Conservation (phyloP, 2,329 filamentous ascomycete genomes). For the Alternaria postmessia region DNA sequence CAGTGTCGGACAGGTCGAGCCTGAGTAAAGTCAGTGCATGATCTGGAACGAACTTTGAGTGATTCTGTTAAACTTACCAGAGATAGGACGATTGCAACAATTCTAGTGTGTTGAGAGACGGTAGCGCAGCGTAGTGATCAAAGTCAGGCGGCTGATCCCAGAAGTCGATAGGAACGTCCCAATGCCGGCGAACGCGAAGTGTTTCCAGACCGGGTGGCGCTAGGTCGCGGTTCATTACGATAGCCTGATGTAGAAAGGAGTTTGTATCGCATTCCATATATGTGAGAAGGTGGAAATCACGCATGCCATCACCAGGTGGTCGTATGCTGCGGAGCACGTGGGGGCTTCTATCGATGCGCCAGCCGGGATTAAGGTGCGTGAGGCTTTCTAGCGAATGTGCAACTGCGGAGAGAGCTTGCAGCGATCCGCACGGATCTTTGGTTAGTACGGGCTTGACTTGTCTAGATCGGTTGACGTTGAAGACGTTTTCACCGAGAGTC, state of each 20-base stretch:
- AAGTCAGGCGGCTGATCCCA: constrained; percentile 40
- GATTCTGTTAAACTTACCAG: constrained; percentile 4
- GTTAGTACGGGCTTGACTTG: constrained; percentile 27
- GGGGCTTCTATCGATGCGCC: constrained; percentile 20
- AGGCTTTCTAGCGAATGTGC: constrained; percentile 45
- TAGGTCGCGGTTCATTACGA: constrained; percentile 36
- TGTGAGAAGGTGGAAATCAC: constrained; percentile 40
- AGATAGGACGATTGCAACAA: constrained; percentile 34
- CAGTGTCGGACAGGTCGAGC: constrained; percentile 13
- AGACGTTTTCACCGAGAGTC: constrained; percentile 47
- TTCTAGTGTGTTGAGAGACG: constrained; percentile 39
- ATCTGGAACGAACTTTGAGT: neutral
- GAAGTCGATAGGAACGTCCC: constrained; percentile 28
- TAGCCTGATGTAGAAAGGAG: constrained; percentile 41
- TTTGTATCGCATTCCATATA: constrained; percentile 40
- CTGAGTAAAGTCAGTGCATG: constrained; percentile 3
- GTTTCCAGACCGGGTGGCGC: constrained; percentile 42
- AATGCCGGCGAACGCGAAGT: constrained; percentile 37
- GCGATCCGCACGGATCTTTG: constrained; percentile 20
- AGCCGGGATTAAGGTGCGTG: constrained; percentile 38
- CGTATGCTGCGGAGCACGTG: constrained; percentile 26
- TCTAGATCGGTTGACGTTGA: constrained; percentile 29
- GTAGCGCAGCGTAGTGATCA: constrained; percentile 34
- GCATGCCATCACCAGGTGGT: constrained; percentile 38
- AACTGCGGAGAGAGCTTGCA: constrained; percentile 38